phyloP scores from a whole-genome alignment of 2,329 filamentous ascomycete genomes.

The Venturia carpophila region DNA sequence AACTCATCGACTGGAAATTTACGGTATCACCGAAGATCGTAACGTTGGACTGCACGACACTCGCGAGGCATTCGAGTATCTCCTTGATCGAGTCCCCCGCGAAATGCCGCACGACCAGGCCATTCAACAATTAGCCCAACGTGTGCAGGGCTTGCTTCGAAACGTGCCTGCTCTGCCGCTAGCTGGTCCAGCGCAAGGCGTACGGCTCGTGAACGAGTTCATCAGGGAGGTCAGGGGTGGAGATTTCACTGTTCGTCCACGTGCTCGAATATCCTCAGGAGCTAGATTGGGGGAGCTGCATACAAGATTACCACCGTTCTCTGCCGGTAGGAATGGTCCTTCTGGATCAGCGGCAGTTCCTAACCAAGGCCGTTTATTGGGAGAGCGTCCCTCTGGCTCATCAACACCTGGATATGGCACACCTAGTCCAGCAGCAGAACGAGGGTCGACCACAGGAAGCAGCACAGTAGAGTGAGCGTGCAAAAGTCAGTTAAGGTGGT shows the following conservation, averaged over 20 bases:
- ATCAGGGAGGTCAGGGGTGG: background rate
- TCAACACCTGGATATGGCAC: background rate
- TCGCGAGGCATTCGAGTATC: conserved; percentile 2
- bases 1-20: background rate
- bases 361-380: background rate
- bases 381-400: too few species aligned
- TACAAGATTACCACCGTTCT: background rate
- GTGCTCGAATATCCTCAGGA: background rate
- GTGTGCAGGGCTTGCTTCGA: background rate
- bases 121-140: background rate
- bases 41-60: background rate
- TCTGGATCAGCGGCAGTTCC: background rate
- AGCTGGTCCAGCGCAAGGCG: background rate
- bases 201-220: background rate
- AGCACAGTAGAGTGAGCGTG: background rate
- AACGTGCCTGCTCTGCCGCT: background rate
- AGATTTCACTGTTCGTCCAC: background rate
- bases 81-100: background rate
- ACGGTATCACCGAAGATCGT: background rate
- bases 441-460: background rate
- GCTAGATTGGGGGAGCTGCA: background rate
- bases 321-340: background rate
- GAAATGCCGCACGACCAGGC: background rate
- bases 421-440: background rate
- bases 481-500: too few species aligned